Conservation (phyloP, 495 filamentous ascomycete genomes). For the Xylaria sp. region DNA sequence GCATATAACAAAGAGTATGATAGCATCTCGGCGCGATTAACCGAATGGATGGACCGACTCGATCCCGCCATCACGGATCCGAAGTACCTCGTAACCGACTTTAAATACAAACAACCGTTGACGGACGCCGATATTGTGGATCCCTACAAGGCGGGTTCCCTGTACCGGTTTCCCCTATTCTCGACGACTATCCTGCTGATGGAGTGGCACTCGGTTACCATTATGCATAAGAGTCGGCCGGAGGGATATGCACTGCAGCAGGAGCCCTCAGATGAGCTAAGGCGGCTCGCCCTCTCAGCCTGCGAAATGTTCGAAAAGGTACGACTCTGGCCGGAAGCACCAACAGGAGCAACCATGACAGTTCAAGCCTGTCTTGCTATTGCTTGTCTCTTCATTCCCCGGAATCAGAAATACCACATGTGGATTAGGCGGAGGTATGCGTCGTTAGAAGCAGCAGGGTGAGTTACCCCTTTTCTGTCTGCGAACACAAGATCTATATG, state of each 20-base stretch:
- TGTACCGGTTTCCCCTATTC: conserved; percentile 75
- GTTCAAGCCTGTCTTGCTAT: conserved; percentile 81
- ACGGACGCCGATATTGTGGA: conserved; percentile 72
- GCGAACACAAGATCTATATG: neutral
- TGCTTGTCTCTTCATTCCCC: conserved; percentile 77
- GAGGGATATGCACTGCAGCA: conserved; percentile 50
- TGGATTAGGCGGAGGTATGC: conserved; percentile 86
- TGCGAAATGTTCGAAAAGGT: conserved; percentile 82
- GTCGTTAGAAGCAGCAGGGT: conserved; percentile 82
- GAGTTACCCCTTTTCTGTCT: conserved; percentile 45
- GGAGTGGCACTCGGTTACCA: conserved; percentile 77
- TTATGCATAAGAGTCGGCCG: conserved; percentile 79
- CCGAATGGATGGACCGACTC: conserved; percentile 63
- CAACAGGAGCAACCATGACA: conserved; percentile 70
- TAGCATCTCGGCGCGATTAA: conserved; percentile 59
- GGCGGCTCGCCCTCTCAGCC: conserved; percentile 67
- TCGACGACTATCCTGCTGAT: conserved; percentile 72
- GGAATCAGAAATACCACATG: conserved; percentile 73
- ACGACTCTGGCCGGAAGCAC: conserved; percentile 72
- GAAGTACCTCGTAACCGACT: conserved; percentile 64
- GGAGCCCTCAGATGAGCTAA: conserved; percentile 55
- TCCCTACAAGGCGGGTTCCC: conserved; percentile 69
- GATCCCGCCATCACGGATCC: conserved; percentile 65
- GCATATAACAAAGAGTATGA: conserved; percentile 70
- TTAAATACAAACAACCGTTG: conserved; percentile 56